Base-by-base conservation (phyloP, 495 filamentous ascomycete genomes). In the Aspergillus incahuasiensis region DNA sequence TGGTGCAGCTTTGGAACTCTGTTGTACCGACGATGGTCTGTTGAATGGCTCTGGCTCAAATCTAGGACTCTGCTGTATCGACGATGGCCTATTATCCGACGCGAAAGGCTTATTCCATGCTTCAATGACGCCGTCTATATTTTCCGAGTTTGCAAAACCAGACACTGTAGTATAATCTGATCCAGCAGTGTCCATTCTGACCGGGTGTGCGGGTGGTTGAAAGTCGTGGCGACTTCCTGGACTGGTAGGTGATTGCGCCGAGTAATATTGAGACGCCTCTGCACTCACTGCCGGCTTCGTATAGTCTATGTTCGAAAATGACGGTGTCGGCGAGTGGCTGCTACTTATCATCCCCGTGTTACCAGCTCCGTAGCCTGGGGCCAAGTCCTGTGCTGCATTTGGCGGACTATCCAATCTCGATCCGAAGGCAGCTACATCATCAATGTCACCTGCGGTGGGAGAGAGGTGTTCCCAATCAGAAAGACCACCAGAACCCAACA, bases 401-500 rank as follows among this genome's bases (percentile, higher is more conserved):
- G 62, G 22, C 12, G 52, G 54, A 34, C 57, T 21, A 5, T 60
- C 57, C 12, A 49, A 47, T 45, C 59, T 70, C 0, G 64, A 53
- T 22, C 56, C 62, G 34, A 70, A 72, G 49, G 59, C 61, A 11
- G 58, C 53, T n/a, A 56, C 54, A 57, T 73, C 70, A 48, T 76
- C 69, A 40, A 71, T 57, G 18, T 72, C 61, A 24, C 61, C 71
- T 6, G 63, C 62, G 7, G 57, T 60, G n/a, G 67, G 67, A 11
- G 67, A 67, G 56, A 84, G 74, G 60, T 82, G 76, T 51, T 84
- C 82, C 82, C 81, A 84, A 54, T 82, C 82, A n/a, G 81, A 83
- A 1, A 81, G 82, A 1, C 75, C 74, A 6, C 79, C 79, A 50
- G 68, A 62, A 0, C 82, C 81, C 32, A 85, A 58, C 13, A 77